Percentiles rank a stretch among this genome's conserved stretches.
phyloP scores from a whole-genome alignment of 1,284 basidiomycete species.

The Moniliophthora roreri region DNA sequence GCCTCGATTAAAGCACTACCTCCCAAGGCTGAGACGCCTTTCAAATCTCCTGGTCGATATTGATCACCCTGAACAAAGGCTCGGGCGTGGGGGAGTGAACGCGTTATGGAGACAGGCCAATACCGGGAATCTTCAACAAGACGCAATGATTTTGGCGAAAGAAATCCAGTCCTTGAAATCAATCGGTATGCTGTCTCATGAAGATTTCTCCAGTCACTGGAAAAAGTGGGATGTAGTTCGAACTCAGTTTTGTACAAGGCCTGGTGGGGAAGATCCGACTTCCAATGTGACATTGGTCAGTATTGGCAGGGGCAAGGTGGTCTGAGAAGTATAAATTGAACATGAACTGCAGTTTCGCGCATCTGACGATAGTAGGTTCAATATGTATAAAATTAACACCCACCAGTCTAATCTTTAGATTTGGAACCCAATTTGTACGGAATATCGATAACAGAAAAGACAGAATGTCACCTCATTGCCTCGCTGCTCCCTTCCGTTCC shows the following conservation, averaged over 20 bases:
- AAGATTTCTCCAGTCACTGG: conserved; percentile 15
- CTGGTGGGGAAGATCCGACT: neutral
- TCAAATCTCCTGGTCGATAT: no score
- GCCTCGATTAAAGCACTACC: conserved; percentile 5
- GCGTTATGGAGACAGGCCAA: neutral
- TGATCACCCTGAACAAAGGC: no score
- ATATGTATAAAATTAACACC: no score
- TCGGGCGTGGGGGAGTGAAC: neutral
- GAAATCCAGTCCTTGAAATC: conserved; percentile 1
- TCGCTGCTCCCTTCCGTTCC: no score
- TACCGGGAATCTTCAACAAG: conserved; percentile 4
- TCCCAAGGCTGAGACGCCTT: neutral
- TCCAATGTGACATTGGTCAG: neutral
- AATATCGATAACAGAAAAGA: no score
- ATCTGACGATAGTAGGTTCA: no score
- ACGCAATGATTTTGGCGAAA: neutral
- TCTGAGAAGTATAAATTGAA: no score
- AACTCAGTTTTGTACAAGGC: neutral
- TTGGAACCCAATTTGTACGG: no score
- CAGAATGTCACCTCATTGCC: no score
- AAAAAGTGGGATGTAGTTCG: conserved; percentile 11
- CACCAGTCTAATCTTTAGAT: no score
- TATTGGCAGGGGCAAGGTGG: no score
- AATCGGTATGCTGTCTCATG: conserved; percentile 11
- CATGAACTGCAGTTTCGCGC: no score